Evolutionary conservation across 768 basidiomycete species (phyloP).

Genomic region (Tulasnella sp.): DNA sequence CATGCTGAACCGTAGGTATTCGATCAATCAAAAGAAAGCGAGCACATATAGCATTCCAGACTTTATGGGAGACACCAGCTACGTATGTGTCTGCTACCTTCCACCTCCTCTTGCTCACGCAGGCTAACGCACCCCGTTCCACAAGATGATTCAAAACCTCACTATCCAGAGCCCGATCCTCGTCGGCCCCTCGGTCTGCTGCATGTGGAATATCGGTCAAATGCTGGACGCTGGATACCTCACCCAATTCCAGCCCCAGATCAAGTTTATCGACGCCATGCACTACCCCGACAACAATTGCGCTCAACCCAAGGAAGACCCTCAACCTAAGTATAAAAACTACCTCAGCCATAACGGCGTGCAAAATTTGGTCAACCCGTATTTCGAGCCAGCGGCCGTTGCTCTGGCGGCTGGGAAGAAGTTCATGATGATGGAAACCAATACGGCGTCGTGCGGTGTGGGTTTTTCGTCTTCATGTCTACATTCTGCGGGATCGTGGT

Average conservation of each 20-base stretch:
- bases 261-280: constrained; percentile 4
- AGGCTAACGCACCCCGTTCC: too few relatives aligned
- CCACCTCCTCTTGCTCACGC: too few relatives aligned
- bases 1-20: neutral
- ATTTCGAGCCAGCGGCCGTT: neutral
- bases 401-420: constrained; percentile 29
- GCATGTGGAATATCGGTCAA: constrained; percentile 35
- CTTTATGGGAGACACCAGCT: neutral
- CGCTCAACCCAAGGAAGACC: neutral
- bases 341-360: constrained; percentile 1
- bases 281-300: too few relatives aligned
- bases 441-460: constrained; percentile 45
- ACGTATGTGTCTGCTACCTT: too few relatives aligned
- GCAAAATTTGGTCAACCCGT: neutral
- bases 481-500: neutral
- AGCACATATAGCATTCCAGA: neutral
- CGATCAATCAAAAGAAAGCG: neutral
- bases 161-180: constrained; percentile 27
- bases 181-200: too few relatives aligned
- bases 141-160: constrained; percentile 3
- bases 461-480: neutral
- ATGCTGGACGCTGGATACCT: neutral
- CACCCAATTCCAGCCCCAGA: neutral
- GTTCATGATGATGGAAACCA: too few relatives aligned
- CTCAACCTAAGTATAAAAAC: neutral